Conservation (phyloP, 495 filamentous ascomycete species). For the Thozetella sp. region DNA sequence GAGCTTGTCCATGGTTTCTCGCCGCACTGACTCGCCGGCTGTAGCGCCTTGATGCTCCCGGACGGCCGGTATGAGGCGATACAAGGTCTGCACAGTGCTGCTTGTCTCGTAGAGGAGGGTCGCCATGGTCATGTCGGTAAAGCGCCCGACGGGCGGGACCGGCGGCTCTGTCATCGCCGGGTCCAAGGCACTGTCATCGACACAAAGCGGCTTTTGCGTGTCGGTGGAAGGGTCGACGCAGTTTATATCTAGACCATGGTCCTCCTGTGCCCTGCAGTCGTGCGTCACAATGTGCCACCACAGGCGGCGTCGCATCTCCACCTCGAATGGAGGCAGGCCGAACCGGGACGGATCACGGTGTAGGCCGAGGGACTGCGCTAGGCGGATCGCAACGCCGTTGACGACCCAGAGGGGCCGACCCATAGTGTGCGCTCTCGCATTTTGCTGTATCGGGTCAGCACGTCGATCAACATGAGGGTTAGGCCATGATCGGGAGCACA, state of each 20-base stretch:
- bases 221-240: neutral
- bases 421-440: neutral
- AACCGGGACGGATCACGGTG: neutral
- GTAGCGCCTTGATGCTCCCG: neutral
- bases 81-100: neutral
- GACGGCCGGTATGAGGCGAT: neutral
- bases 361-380: neutral
- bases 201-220: neutral
- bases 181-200: neutral
- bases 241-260: neutral
- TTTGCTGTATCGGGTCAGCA: neutral
- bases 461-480: neutral
- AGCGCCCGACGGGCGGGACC: neutral
- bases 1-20: neutral
- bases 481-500: too few relatives aligned
- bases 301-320: neutral
- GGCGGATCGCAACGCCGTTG: neutral
- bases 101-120: neutral
- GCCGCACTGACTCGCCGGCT: neutral
- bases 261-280: neutral
- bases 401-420: neutral
- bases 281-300: neutral
- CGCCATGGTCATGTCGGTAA: neutral
- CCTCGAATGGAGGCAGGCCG: neutral
- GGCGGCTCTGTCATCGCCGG: neutral